Conservation (phyloP, 306 rosid species). For the Mimosa bimucronata region DNA sequence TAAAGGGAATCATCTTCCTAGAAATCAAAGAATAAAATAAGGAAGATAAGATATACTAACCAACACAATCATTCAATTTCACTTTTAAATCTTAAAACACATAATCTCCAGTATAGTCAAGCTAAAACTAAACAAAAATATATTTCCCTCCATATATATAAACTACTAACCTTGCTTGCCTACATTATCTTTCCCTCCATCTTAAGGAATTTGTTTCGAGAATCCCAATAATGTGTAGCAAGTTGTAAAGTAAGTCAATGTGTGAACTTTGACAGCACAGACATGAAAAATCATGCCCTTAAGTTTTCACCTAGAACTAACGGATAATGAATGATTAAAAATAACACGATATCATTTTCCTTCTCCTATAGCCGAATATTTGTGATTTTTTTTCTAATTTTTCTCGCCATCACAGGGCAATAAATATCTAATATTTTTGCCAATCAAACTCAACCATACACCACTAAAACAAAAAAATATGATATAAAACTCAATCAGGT, state of each 20-base stretch:
- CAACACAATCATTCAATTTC: no score
- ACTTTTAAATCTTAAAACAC: no score
- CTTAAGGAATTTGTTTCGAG: neutral
- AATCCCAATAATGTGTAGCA: neutral
- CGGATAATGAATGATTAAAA: neutral
- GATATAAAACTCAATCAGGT: neutral
- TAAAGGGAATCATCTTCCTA: no score
- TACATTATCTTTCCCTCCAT: no score
- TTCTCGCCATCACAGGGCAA: neutral
- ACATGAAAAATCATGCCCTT: neutral
- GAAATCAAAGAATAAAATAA: no score
- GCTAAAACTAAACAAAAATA: no score
- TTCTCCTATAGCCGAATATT: neutral
- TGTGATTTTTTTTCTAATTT: no score
- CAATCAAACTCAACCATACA: neutral
- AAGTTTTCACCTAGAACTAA: neutral
- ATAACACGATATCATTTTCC: neutral
- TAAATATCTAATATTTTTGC: neutral
- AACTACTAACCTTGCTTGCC: no score
- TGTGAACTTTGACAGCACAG: neutral
- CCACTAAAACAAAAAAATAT: neutral
- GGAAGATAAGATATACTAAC: no score
- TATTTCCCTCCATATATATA: no score
- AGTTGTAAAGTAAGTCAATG: neutral
- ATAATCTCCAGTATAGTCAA: no score